Base-by-base conservation (phyloP, 805 yeast genomes). In the Wickerhamiella alocasiicola region DNA sequence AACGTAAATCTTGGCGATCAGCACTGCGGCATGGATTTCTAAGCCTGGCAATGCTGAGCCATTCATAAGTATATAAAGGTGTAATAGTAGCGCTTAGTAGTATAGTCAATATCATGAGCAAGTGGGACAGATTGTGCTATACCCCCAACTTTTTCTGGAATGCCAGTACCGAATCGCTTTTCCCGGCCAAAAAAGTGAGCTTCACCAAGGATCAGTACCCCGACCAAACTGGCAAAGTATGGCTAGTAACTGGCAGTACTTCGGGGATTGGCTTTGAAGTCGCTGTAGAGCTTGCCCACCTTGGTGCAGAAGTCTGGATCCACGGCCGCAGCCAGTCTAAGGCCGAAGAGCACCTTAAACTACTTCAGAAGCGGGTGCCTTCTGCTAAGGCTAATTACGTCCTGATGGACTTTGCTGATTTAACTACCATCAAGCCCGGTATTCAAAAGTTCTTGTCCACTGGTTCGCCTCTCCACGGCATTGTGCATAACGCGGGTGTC, bases 401-500 rank as follows among this genome's bases (percentile, higher is more conserved):
- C 29, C 42, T 42, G 6, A 41, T 44, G 31, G 64, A 42, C 39
- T 48, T 42, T 42, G 27, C 17, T 9, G 74, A 70, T 49, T 53
- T 72, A 43, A 42, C 59, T 4, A 58, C 68, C 2, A 55, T 70
- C 42, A 60, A 57, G 44, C 55, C 63, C 1, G 72, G 64, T 1
- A 60, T 57, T 9, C 52, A 52, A 5, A 47, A 54, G 26, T 47
- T 66, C 25, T 31, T 53, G 11, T 28, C 37, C 5, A 45, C 49
- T 19, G 59, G 61, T 15, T 42, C 46, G 5, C 47, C 49, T 5
- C 43, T 68, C 27, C 60, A 68, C 39, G 54, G 62, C 2, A 55
- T 65, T 16, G 53, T 68, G 24, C 62, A 64, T 46, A 69, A 68
- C 49, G 72, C 71, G 9, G 71, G 70, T 25, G 63, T 69, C 3